Base-by-base conservation (phyloP, 2,329 filamentous ascomycete species). In the Monosporascus sp. region DNA sequence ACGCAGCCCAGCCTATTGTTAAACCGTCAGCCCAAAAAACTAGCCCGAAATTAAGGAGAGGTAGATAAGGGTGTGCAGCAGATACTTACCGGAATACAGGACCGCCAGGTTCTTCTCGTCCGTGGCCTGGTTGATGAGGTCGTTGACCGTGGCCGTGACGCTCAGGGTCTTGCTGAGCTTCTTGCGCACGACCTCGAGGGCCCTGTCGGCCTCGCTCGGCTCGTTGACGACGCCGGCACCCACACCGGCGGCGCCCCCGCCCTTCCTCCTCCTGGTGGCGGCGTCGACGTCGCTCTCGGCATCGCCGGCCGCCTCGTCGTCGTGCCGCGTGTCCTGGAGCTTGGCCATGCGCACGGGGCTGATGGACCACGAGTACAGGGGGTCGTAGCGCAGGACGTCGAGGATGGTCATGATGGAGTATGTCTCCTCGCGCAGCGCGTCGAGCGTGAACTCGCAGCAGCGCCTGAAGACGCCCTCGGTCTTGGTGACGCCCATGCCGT, bases 351-450 rank as follows among this genome's bases (percentile, higher is more conserved):
- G 77, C 37, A 86, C 75, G 0, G 84, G 84, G 11, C 89, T 94
- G 52, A 97, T 85, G 37, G 90, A 93, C 94, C 94, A 99, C 55
- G 85, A 94, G 70, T 97, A 96, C 56, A 99, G 75, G 1, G 94
- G 95, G 76, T 99, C 94, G 71, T 97, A 97, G n/a, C 95, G 88
- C 54, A 99, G 76, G 22, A 99, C 95, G 66, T 99, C 95, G 20
- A 99, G 83, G 50, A 99, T 91, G 0, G 94, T 97, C 92, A 97
- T 97, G 73, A 99, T 99, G 45, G 88, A 92, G 68, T 96, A 95
- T 14, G 89, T 89, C 68, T 99, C 94, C 63, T 96, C 89, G n/a
- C 94, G 86, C 37, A 99, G 76, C 2, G 95, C 92, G 57, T 97
- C 91, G 35, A 99, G 82, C 0, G 92, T 97, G 68, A 97, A 97